Conservation (phyloP, 352 stramenopile species). For the Globisporangium cederbergense region DNA sequence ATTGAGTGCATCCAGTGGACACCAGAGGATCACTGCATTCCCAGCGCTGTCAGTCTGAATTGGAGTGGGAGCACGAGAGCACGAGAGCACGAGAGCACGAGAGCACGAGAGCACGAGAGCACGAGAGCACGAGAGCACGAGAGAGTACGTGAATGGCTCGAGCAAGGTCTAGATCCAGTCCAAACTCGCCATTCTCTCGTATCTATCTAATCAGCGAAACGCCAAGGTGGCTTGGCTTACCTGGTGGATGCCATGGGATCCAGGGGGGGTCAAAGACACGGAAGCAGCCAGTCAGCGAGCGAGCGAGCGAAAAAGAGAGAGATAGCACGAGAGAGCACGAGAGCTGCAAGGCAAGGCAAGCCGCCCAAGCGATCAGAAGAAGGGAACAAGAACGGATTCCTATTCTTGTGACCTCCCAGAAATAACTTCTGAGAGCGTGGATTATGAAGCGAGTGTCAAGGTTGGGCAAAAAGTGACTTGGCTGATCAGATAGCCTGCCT, state of each 20-base stretch:
- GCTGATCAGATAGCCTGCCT: not conserved
- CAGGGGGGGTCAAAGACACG: conserved; percentile 3
- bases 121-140: not conserved
- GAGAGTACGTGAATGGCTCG: not conserved
- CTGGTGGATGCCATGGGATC: conserved; percentile 3
- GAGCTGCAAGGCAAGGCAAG: not conserved
- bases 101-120: not conserved
- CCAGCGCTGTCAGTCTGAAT: not conserved
- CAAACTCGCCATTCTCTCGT: not conserved
- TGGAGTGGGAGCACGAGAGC: not conserved
- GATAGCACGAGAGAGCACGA: not conserved
- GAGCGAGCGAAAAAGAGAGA: too few relatives aligned
- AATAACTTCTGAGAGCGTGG: conserved; percentile 9
- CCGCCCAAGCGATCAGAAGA: not conserved
- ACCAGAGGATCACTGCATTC: not conserved
- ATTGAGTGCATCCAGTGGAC: not conserved
- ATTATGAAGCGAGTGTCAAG: not conserved
- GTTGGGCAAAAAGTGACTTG: not conserved
- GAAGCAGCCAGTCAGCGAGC: not conserved
- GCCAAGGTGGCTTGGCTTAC: not conserved
- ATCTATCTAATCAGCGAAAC: conserved; percentile 7
- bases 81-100: not conserved
- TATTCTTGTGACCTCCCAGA: not conserved
- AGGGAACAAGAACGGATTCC: conserved; percentile 1
- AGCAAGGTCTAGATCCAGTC: not conserved